Conservation (phyloP, 169 alveolate genomes). For the Eimeria acervulina region DNA sequence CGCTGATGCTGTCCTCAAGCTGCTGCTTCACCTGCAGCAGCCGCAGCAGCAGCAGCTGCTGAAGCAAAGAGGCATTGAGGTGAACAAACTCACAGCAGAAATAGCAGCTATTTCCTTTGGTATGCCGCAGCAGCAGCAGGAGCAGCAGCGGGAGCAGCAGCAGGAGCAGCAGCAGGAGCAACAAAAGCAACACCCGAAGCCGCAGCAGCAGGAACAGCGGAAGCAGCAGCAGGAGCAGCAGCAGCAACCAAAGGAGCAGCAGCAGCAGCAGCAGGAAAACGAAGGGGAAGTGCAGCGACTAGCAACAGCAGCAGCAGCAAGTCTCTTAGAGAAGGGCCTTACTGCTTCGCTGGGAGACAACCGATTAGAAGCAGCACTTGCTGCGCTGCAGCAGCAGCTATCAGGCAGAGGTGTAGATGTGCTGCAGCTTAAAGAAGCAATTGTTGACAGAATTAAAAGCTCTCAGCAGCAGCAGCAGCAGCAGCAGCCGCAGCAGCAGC, state of each 20-base stretch:
- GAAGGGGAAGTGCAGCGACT: neutral
- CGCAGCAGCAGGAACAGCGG: neutral
- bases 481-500: slow-evolving; percentile 19
- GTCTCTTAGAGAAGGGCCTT: neutral
- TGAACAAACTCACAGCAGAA: neutral
- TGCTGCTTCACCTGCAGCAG: slow-evolving; percentile 7
- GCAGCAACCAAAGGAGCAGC: neutral
- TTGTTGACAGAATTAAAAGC: neutral
- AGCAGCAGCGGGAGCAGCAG: neutral
- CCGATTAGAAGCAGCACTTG: slow-evolving; percentile 1
- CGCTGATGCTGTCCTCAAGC: slow-evolving; percentile 16
- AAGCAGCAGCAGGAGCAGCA: neutral
- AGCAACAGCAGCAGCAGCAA: slow-evolving; percentile 39
- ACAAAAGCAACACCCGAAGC: no score
- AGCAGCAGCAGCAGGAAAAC: slow-evolving; percentile 11
- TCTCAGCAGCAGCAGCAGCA: slow-evolving; percentile 44
- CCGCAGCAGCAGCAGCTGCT: slow-evolving; percentile 57
- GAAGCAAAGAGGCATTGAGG: slow-evolving; percentile 30
- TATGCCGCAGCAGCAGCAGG: slow-evolving; percentile 36
- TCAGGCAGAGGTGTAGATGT: neutral
- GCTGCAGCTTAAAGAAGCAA: neutral
- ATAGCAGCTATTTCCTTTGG: neutral
- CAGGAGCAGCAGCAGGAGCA: slow-evolving; percentile 2
- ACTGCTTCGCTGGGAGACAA: neutral
- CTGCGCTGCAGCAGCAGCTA: slow-evolving; percentile 27